Base-by-base conservation (phyloP, 306 rosid genomes). In the Bauhinia variegata region DNA sequence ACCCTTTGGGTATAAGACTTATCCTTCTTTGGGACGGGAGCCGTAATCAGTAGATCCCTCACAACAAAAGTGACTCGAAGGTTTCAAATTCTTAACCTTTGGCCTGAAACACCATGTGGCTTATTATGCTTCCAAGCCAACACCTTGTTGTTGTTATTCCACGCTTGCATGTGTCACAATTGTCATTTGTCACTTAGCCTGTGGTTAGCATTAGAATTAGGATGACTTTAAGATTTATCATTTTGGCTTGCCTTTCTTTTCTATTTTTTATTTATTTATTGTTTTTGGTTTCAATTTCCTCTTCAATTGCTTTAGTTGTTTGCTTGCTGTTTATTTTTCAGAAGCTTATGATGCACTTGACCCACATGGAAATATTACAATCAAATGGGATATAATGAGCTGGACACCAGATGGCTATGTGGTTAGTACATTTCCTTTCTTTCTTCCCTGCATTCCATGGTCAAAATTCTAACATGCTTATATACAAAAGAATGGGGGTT, bases 311-410 rank as follows among this genome's bases (percentile, higher is more conserved):
- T 63, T 59, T 18, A 18, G 12, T 51, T 67, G 62, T n/a, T 12
- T 51, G 8, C 14, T 67, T 39, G 3, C 14, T 66, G 47, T 63
- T 71, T 60, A 5, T 55, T 63, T 65, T 78, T 68, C 92, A 91
- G 97, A 88, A 58, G 96, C 97, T 11, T 91, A 79, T 73, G 97
- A 91, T 84, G 66, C 96, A 48, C 97, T 86, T 49, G 97, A 91
- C 53, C 97, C 97, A 6, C 73, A 60, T 69, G 97, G 91, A 67
- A 88, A 86, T 52, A 80, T 88, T 76, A 86, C 96, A 51, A 80
- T 88, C 80, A 84, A 78, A 76, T 88, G 96, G 96, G 96, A 88
- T 70, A 55, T 88, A 28, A 78, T 73, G n/a, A 79, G 75, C 68
- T 88, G 96, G 96, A 78, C 88, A 41, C 2, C 86, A 66, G 96